Evolutionary conservation across 2,329 filamentous ascomycete species (phyloP).

Genomic region (Chaetomium strumarium): DNA sequence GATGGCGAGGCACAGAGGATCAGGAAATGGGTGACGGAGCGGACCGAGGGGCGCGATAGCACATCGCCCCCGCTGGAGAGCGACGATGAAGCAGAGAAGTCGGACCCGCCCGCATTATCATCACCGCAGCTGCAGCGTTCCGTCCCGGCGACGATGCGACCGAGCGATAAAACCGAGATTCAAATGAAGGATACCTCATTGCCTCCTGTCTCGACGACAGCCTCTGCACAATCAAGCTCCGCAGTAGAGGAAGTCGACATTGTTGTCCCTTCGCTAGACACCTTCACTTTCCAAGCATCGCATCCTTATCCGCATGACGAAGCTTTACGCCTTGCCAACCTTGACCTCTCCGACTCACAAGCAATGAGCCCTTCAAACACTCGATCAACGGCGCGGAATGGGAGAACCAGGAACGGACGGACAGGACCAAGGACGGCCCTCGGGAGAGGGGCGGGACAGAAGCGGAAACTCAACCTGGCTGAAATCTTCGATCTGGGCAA

Average conservation of each 20-base stretch:
- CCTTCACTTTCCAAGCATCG: slow-evolving; percentile 64
- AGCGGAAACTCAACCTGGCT: slow-evolving; percentile 65
- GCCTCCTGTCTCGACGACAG: slow-evolving; percentile 21
- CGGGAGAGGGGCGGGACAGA: slow-evolving; percentile 61
- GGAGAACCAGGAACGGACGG: slow-evolving; percentile 23
- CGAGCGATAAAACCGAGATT: slow-evolving; percentile 29
- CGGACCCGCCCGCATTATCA: slow-evolving; percentile 44
- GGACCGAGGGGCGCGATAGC: slow-evolving; percentile 57
- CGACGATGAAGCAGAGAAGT: slow-evolving; percentile 60
- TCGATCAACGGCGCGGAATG: slow-evolving; percentile 25
- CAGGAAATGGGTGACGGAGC: slow-evolving; percentile 61
- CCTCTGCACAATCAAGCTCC: slow-evolving; percentile 21
- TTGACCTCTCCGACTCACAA: slow-evolving; percentile 51
- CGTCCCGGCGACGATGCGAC: slow-evolving; percentile 36
- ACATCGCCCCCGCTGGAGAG: slow-evolving; percentile 40
- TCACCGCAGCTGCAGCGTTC: slow-evolving; percentile 53
- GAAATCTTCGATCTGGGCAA: slow-evolving; percentile 70
- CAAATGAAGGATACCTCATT: slow-evolving; percentile 35
- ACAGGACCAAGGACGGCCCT: slow-evolving; percentile 32
- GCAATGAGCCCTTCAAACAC: slow-evolving; percentile 33
- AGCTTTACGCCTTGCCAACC: slow-evolving; percentile 56
- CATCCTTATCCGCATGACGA: slow-evolving; percentile 53
- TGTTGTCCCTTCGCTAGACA: slow-evolving; percentile 50
- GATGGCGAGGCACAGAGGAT: slow-evolving; percentile 70
- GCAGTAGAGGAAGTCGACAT: slow-evolving; percentile 31